Conservation (phyloP, 2,329 filamentous ascomycete genomes). For the Rhynchosporium agropyri region DNA sequence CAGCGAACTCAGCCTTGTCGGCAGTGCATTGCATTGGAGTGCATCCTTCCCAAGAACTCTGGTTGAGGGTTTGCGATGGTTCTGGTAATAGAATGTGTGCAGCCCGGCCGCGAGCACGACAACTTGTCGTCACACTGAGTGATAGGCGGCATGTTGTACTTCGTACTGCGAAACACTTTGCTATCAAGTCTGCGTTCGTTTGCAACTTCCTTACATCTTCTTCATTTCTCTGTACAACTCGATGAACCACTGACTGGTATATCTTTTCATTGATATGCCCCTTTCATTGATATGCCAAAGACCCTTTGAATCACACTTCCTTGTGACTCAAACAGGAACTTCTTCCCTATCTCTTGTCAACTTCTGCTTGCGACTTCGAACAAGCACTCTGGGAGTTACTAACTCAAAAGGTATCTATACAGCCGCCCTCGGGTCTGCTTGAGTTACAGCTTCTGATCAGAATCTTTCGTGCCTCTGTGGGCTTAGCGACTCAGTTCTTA, state of each 20-base stretch:
- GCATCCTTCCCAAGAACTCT: background rate
- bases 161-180: background rate
- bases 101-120: background rate
- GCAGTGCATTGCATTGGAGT: background rate
- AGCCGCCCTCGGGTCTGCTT: no score
- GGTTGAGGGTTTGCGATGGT: background rate
- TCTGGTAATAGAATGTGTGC: background rate
- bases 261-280: background rate
- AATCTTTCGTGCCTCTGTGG: no score
- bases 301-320: constrained; percentile 5
- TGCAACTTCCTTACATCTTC: background rate
- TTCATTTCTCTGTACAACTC: background rate
- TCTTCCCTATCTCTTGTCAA: constrained; percentile 1
- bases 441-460: no score
- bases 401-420: no score
- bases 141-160: background rate
- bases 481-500: no score
- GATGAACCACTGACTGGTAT: background rate
- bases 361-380: background rate
- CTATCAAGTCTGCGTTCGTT: background rate
- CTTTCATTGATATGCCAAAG: background rate
- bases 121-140: background rate
- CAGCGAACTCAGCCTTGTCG: constrained; percentile 7
- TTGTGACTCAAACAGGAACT: background rate
- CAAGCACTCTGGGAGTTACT: background rate